Evolutionary conservation across 306 rosid genomes (phyloP).

Genomic region (Gynostemma pentaphyllum): DNA sequence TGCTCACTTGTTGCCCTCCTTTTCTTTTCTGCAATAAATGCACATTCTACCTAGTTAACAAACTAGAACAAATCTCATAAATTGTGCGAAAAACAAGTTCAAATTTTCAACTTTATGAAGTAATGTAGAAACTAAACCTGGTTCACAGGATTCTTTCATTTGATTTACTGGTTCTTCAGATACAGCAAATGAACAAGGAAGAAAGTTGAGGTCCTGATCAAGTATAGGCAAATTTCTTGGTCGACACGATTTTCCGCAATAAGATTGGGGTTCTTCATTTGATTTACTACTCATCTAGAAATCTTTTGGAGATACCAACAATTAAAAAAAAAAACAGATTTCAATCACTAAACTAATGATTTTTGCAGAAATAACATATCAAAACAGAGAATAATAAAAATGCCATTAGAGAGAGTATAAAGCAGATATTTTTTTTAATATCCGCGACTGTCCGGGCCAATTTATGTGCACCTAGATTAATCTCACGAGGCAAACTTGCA

Average conservation of each 20-base stretch:
- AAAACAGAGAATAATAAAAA: not conserved
- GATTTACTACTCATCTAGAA: slow-evolving; percentile 14
- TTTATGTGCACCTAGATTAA: too few species aligned
- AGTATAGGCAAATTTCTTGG: slow-evolving; percentile 25
- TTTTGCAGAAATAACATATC: not conserved
- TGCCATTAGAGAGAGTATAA: not conserved
- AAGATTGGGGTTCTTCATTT: slow-evolving; percentile 16
- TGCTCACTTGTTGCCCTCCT: slow-evolving; percentile 60
- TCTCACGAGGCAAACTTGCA: not conserved
- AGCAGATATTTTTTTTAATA: too few species aligned
- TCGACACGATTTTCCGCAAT: slow-evolving; percentile 14
- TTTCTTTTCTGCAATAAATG: slow-evolving; percentile 49
- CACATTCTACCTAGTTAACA: slow-evolving; percentile 28
- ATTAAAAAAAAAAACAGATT: not conserved
- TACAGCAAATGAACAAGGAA: slow-evolving; percentile 36
- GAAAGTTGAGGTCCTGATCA: slow-evolving; percentile 67
- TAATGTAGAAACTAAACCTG: slow-evolving; percentile 40
- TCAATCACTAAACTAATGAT: not conserved
- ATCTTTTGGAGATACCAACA: slow-evolving; percentile 8
- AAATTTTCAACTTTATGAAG: not conserved
- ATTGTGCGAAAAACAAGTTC: not conserved
- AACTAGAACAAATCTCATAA: slow-evolving; percentile 14
- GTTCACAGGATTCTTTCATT: slow-evolving; percentile 23
- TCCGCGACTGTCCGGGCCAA: too few species aligned
- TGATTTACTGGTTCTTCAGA: slow-evolving; percentile 30